These are phyloP conservation scores for Candida cerambycidarum DNA, from an alignment of 805 yeast species.

Conservation along the genomic window DNA sequence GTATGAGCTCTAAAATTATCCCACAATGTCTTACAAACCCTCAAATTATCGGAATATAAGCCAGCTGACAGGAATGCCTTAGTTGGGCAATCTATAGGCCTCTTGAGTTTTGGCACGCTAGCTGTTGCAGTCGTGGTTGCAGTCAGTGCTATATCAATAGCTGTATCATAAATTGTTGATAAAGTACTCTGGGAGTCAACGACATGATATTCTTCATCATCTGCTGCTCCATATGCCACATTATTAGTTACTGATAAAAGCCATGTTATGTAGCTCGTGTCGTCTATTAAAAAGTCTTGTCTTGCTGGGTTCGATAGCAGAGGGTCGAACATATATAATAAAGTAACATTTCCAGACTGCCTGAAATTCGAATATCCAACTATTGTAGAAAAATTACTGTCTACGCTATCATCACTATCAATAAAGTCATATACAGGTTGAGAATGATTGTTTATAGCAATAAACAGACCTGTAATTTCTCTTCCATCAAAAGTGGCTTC, in stretches of 20 bases:
- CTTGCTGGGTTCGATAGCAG: slow-evolving; percentile 1
- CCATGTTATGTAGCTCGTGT: not conserved
- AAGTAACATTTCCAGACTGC: not conserved
- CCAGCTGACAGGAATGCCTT: too few species aligned
- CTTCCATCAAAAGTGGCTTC: slow-evolving; percentile 2
- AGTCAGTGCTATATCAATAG: too few species aligned
- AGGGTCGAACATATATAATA: not conserved
- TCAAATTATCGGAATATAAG: too few species aligned
- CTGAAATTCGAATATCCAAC: slow-evolving; percentile 2
- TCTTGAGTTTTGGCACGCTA: too few species aligned
- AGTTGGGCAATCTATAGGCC: too few species aligned
- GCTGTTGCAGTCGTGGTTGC: too few species aligned
- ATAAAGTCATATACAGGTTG: slow-evolving; percentile 1
- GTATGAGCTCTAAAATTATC: too few species aligned
- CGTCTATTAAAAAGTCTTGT: slow-evolving; percentile 3
- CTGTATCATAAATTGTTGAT: too few species aligned
- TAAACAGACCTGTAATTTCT: slow-evolving; percentile 1
- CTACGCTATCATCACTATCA: slow-evolving; percentile 1
- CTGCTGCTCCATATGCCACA: too few species aligned
- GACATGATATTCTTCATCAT: too few species aligned
- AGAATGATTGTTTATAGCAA: not conserved
- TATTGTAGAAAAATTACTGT: slow-evolving; percentile 1
- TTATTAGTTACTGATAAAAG: slow-evolving; percentile 1
- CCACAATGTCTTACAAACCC: too few species aligned
- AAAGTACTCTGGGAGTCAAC: too few species aligned